Evolutionary conservation across 495 filamentous ascomycete species (phyloP).

Genomic region (Trichoderma erinaceum): DNA sequence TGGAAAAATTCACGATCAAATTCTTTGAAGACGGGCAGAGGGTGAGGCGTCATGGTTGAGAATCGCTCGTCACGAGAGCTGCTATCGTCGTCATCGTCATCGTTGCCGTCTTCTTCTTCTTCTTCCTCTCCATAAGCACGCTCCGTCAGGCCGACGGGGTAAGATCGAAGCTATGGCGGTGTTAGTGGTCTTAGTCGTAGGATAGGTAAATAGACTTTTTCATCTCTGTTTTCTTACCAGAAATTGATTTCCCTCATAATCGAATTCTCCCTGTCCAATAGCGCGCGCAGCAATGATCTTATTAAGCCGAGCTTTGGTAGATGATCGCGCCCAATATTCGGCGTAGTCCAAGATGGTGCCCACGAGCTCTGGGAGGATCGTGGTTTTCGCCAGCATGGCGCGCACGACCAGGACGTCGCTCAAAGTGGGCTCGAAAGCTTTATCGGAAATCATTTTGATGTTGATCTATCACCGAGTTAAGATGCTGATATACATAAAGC

Average conservation of each 20-base stretch:
- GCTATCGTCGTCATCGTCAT: neutral
- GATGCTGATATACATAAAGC: no score
- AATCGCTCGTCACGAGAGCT: neutral
- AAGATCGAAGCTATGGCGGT: neutral
- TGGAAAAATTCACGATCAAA: neutral
- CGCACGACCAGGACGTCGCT: conserved; percentile 9
- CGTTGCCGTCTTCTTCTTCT: neutral
- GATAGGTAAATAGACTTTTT: no score
- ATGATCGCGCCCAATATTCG: neutral
- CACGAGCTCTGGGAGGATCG: neutral
- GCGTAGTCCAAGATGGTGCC: neutral
- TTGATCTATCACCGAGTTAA: no score
- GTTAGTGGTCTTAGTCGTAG: no score
- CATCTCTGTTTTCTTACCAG: no score
- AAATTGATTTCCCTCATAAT: neutral
- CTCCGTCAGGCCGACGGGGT: neutral
- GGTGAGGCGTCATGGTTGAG: neutral
- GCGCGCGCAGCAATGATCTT: neutral
- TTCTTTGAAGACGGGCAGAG: neutral
- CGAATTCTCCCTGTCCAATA: neutral
- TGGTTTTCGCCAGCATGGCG: neutral
- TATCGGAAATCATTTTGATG: neutral
- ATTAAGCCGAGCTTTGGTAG: neutral
- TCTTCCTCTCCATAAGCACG: neutral
- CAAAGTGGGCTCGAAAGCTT: neutral